Evolutionary conservation across 208 protist species (phyloP), one percentile per base, ranked within the genome.

Genomic region (Trypanosoma conorhini): DNA sequence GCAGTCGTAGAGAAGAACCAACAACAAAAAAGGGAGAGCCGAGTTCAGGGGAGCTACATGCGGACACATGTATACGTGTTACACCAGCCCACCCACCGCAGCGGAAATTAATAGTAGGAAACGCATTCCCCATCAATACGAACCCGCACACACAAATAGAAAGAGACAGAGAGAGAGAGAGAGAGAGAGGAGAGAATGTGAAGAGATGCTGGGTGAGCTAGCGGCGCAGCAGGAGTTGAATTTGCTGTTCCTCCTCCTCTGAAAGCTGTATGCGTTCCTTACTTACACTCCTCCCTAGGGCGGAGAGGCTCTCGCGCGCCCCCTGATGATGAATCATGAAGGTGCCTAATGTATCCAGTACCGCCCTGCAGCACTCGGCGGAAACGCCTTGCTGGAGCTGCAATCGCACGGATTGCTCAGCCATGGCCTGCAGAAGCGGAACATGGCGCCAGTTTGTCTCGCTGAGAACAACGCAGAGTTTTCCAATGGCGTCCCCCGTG

Each of bases 231-330:
- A 91, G 33, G 12, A 81, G 42, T 40, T 88, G 79, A 24, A 90
- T 56, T 62, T 90, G 77, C 57, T 85, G 75, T 31, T 84, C 65
- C 55, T 94, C 85, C 44, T 88, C 85, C 8, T 86, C 84, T 17
- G 86, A 89, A 21, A 96, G 84, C 48, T 70, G 62, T 22, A 82
- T 55, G 22, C 28, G 65, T 35, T 96, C 88, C 56, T 90, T 92
- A 67, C 87, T 94, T 19, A 89, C 85, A 42, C 72, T 86, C 46
- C 87, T 85, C 24, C 83, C 88, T 13, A 88, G 56, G 24, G 62
- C n/a, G n/a, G 88, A 86, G 26, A 94, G 80, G 13, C 82, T 65
- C 28, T 70, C 62, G 17, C 91, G 80, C 22, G 86, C 87, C 15
- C 46, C 59, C 8, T 67, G 67, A 66, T 92, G 79, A 56, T 87